These are phyloP conservation scores for Musa schizocarpa DNA, from an alignment of 176 grass and related monocot genomes.

Conservation along the genomic window DNA sequence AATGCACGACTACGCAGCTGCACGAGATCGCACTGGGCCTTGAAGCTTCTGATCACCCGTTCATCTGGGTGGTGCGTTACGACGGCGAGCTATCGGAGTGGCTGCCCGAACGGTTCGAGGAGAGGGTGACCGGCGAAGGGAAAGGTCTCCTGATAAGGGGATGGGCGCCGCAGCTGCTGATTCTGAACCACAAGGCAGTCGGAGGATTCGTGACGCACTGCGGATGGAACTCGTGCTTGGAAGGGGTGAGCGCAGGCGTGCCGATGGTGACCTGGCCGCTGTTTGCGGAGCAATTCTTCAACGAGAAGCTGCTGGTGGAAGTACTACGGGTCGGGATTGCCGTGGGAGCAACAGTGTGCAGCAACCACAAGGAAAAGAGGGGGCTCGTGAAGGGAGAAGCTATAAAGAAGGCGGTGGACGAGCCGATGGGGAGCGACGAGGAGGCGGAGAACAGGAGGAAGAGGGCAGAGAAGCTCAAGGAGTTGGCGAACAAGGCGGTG, in stretches of 20 bases:
- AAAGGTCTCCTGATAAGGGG: constrained; percentile 10
- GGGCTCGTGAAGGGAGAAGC: background rate
- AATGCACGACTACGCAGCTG: background rate
- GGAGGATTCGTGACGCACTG: constrained; percentile 29
- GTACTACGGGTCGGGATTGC: background rate
- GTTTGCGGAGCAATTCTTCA: constrained; percentile 23
- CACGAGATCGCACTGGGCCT: constrained; percentile 13
- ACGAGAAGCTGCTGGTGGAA: constrained; percentile 28
- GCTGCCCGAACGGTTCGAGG: constrained; percentile 4
- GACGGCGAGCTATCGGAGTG: background rate
- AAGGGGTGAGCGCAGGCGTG: constrained; percentile 17
- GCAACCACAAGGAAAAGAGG: background rate
- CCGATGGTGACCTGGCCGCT: constrained; percentile 31
- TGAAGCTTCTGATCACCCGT: background rate
- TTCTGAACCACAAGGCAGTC: constrained; percentile 18
- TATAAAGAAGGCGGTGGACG: background rate
- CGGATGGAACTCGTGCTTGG: constrained; percentile 28
- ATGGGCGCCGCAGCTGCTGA: constrained; percentile 26
- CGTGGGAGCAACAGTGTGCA: background rate
- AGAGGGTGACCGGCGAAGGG: background rate
- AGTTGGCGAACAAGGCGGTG: background rate
- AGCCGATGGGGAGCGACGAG: background rate
- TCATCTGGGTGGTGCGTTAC: constrained; percentile 13
- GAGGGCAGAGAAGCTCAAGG: background rate
- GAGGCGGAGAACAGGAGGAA: constrained; percentile 9